Base-by-base conservation (phyloP, 1,284 basidiomycete genomes). In the Trichosporon sp. region DNA sequence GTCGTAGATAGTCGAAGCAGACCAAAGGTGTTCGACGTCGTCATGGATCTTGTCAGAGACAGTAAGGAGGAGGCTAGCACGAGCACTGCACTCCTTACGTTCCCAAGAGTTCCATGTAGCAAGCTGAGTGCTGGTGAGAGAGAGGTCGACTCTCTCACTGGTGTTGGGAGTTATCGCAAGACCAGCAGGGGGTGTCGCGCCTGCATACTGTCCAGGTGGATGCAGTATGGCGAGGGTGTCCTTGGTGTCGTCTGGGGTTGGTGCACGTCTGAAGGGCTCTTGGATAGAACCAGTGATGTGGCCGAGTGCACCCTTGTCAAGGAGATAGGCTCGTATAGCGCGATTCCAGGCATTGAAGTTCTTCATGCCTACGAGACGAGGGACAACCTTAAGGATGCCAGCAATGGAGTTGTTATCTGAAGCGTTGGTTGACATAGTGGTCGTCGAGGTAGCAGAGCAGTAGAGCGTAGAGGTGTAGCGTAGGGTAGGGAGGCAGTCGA, bases 261-360 rank as follows among this genome's bases (percentile, higher is more conserved):
- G 52, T 11, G 29, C 29, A 31, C 52, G 52, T 11, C 52, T 23
- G 16, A 56, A 56, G 27, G 52, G 52, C 29, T 56, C 52, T 29
- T 10, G 7, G 52, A 56, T 27, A 56, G 29, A 27, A 10, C 36
- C 29, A 13, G 29, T 29, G n/a, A 59, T 3, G 16, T 59, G 58
- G 29, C 14, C 31, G 6, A 49, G 40, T 14, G 37, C 31, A 11
- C 58, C 58, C 19, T 59, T 49, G 58, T 25, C 40, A 10, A 49
- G 29, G 36, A 32, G n/a, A 40, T 59, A 59, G 40, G 27, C 23
- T 8, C 40, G 40, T 14, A 59, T 32, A 29, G 40, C 27, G 3
- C 27, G 16, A 40, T 49, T 49, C 58, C 58, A 59, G n/a, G n/a
- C 11, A 16, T 59, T 37, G 44, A 46, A 59, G 58, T 59, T 49